Percentiles rank a stretch among this genome's conserved stretches.
Conservation (phyloP, 2,329 filamentous ascomycete genomes). For the Lachnellula suecica region DNA sequence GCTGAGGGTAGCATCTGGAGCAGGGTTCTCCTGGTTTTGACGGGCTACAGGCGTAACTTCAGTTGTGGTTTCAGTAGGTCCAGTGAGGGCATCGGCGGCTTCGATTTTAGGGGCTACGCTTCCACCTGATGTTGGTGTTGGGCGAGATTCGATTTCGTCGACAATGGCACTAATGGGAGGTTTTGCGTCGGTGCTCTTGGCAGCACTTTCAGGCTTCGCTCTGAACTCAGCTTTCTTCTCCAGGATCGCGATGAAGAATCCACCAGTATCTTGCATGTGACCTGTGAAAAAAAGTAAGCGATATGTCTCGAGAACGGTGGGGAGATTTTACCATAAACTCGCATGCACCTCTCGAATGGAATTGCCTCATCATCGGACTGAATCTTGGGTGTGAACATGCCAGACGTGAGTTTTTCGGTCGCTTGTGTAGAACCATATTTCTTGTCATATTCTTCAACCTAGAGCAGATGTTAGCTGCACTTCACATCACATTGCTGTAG, state of each 20-base stretch:
- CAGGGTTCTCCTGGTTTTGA: constrained; percentile 32
- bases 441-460: constrained; percentile 66
- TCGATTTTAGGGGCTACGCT: constrained; percentile 32
- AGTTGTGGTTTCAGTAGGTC: constrained; percentile 21
- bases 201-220: constrained; percentile 66
- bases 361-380: constrained; percentile 56
- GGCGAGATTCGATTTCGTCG: constrained; percentile 38
- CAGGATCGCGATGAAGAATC: constrained; percentile 94
- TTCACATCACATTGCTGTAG: too few species aligned
- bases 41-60: constrained; percentile 30
- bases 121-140: constrained; percentile 30
- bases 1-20: constrained; percentile 20
- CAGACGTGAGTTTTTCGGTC: constrained; percentile 70
- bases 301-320: neutral
- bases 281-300: constrained; percentile 39
- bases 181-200: constrained; percentile 46
- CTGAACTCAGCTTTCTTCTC: constrained; percentile 89
- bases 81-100: constrained; percentile 27
- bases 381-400: constrained; percentile 76
- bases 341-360: constrained; percentile 86
- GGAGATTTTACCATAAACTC: constrained; percentile 67
- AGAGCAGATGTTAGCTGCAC: neutral
- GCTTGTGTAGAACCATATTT: constrained; percentile 55
- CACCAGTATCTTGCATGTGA: constrained; percentile 93
- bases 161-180: constrained; percentile 37